Conservation (phyloP, 1,284 basidiomycete genomes). For the Leccinum pachyderme region DNA sequence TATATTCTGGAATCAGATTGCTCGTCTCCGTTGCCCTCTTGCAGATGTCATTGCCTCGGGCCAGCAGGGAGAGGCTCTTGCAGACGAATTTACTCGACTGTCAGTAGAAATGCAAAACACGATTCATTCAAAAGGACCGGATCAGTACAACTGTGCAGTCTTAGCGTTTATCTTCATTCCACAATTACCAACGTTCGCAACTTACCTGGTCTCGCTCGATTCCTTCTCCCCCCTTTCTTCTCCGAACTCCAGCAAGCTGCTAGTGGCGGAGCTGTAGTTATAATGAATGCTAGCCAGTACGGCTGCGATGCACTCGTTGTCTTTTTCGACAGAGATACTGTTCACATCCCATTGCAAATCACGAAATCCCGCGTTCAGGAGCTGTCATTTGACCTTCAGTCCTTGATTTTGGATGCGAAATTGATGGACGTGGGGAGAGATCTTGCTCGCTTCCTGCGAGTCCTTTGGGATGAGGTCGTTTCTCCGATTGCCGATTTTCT, state of each 20-base stretch:
- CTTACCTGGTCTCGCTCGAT: neutral
- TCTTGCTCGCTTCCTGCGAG: neutral
- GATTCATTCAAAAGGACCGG: neutral
- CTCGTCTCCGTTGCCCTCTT: neutral
- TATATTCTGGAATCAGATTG: neutral
- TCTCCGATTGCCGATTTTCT: neutral
- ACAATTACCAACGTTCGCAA: neutral
- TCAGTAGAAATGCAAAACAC: neutral
- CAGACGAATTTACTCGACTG: neutral
- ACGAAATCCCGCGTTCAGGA: neutral
- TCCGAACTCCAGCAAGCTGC: neutral
- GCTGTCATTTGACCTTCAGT: neutral
- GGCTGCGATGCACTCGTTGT: neutral
- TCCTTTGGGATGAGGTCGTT: neutral
- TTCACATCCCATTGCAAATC: neutral
- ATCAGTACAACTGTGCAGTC: neutral
- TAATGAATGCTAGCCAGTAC: neutral
- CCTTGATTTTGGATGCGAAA: neutral
- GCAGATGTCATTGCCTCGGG: neutral
- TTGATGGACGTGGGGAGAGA: fast-evolving
- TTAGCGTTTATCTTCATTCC: neutral
- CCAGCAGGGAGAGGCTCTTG: neutral
- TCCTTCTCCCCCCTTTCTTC: neutral
- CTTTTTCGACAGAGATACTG: neutral
- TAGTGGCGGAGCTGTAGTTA: neutral